phyloP scores from a whole-genome alignment of 306 rosid genomes.

The Ormosia semicastrata region DNA sequence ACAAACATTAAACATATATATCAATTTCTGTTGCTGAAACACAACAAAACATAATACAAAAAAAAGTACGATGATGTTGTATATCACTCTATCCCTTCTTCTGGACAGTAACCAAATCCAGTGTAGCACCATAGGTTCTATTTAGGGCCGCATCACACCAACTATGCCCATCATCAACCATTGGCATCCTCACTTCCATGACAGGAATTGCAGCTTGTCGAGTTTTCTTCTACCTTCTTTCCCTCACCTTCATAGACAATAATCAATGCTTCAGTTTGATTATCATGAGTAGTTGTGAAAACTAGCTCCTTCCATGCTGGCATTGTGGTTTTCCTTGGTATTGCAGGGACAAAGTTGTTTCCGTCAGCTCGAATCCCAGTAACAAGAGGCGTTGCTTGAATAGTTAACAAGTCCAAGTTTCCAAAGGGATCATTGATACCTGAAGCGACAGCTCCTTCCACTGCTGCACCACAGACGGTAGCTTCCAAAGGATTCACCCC shows the following conservation, averaged over 20 bases:
- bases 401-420: conserved; percentile 68
- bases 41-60: not conserved
- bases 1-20: conserved; percentile 15
- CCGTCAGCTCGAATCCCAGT: conserved; percentile 81
- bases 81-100: conserved; percentile 41
- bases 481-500: conserved; percentile 79
- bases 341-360: conserved; percentile 57
- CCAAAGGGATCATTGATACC: conserved; percentile 80
- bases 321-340: conserved; percentile 69
- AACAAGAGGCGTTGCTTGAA: conserved; percentile 79
- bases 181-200: conserved; percentile 90
- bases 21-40: not conserved
- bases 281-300: conserved; percentile 71
- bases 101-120: conserved; percentile 59
- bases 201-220: conserved; percentile 51
- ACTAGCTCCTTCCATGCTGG: conserved; percentile 69
- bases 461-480: conserved; percentile 80
- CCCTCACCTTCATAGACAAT: conserved; percentile 81
- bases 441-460: conserved; percentile 86
- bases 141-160: conserved; percentile 82
- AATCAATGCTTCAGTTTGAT: conserved; percentile 73
- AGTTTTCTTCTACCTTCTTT: conserved; percentile 55
- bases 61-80: not conserved
- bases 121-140: conserved; percentile 53
- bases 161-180: conserved; percentile 80